phyloP scores from a whole-genome alignment of 495 filamentous ascomycete species.

The Trichoderma parareesei region DNA sequence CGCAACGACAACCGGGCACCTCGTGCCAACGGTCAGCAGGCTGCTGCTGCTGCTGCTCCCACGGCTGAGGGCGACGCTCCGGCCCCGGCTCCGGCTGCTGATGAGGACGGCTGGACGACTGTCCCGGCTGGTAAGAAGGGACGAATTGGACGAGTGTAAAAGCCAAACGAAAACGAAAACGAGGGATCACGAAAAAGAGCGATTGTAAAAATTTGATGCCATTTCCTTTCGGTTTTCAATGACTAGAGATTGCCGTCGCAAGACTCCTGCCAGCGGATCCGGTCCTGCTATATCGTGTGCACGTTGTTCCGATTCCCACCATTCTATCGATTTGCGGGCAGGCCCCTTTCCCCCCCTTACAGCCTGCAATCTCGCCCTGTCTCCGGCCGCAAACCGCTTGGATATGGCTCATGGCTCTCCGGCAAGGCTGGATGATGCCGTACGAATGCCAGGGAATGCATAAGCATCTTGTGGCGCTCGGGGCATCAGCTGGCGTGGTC shows the following conservation, averaged over 20 bases:
- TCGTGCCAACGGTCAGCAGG: constrained; percentile 2
- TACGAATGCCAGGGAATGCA: background rate
- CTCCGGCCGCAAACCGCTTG: constrained; percentile 5
- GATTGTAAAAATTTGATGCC: constrained; percentile 9
- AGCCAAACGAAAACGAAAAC: background rate
- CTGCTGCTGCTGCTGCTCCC: background rate
- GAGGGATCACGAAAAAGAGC: background rate
- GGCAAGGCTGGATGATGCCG: background rate
- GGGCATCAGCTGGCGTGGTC: background rate
- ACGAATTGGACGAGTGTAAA: constrained; percentile 5
- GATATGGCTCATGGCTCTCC: background rate
- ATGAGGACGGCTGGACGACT: constrained; percentile 75
- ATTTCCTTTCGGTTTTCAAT: background rate
- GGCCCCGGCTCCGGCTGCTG: constrained; percentile 28
- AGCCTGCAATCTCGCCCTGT: background rate
- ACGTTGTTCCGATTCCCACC: background rate
- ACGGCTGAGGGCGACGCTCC: constrained; percentile 17
- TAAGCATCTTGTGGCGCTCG: background rate
- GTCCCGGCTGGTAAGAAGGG: constrained; percentile 32
- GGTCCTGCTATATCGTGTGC: constrained; percentile 1
- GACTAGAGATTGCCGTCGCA: constrained; percentile 11
- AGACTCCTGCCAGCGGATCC: constrained; percentile 5
- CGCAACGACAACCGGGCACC: constrained; percentile 3
- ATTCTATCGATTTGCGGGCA: background rate
- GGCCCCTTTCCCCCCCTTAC: background rate